phyloP scores from a whole-genome alignment of 2,329 filamentous ascomycete genomes.

The Elsinoe perseae region DNA sequence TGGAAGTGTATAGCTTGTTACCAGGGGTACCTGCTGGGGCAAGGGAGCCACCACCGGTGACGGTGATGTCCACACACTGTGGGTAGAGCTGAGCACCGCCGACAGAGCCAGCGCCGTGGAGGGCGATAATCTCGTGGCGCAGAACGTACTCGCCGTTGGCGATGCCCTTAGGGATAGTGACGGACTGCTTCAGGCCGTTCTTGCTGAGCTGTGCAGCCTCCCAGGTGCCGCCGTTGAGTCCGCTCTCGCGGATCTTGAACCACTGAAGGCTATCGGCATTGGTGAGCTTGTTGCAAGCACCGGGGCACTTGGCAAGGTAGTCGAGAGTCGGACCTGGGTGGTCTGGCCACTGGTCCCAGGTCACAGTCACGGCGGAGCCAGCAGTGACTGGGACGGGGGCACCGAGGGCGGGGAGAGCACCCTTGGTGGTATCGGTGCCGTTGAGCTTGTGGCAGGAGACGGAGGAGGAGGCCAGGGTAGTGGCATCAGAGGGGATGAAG shows the following conservation, averaged over 20 bases:
- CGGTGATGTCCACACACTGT: conserved; percentile 51
- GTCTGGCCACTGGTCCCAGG: conserved; percentile 30
- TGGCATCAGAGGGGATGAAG: conserved; percentile 27
- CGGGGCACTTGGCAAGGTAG: conserved; percentile 29
- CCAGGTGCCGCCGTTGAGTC: conserved; percentile 49
- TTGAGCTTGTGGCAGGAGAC: conserved; percentile 33
- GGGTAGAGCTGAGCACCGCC: conserved; percentile 43
- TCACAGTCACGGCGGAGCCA: conserved; percentile 29
- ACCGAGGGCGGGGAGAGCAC: conserved; percentile 23
- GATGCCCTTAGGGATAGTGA: conserved; percentile 47
- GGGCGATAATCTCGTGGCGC: conserved; percentile 54
- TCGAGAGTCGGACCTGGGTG: conserved; percentile 35
- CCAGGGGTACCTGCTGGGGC: conserved; percentile 43
- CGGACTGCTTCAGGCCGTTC: conserved; percentile 41
- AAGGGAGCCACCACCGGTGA: conserved; percentile 47
- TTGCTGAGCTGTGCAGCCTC: conserved; percentile 47
- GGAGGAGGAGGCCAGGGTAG: conserved; percentile 22
- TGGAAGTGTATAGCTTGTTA: conserved; percentile 49
- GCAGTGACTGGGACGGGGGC: conserved; percentile 29
- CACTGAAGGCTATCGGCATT: conserved; percentile 48
- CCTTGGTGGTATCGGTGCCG: conserved; percentile 10
- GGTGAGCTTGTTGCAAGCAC: conserved; percentile 43
- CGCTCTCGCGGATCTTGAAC: conserved; percentile 56
- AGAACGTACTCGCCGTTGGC: conserved; percentile 52
- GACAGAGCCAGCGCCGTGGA: conserved; percentile 44